Conservation (phyloP, 441 rosid genomes). For the Eruca vesicaria region DNA sequence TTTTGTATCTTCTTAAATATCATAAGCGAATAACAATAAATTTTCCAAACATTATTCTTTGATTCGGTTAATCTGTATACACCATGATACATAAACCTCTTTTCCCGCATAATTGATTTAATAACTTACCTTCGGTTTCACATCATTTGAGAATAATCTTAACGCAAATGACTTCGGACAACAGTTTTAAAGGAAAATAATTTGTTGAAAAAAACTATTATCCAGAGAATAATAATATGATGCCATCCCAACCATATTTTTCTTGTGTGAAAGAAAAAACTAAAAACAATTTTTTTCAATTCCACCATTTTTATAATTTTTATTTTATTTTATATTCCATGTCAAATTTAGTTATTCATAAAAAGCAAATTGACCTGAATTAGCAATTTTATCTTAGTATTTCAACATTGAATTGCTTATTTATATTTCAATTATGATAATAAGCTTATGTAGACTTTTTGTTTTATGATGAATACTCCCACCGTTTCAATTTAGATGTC, state of each 20-base stretch:
- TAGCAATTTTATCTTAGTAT: neutral
- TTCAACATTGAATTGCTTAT: neutral
- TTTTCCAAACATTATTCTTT: conserved; percentile 20
- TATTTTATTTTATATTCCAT: neutral
- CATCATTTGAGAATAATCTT: conserved; percentile 20
- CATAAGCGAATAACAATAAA: conserved; percentile 16
- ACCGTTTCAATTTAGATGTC: too few species aligned
- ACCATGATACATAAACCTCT: conserved; percentile 27
- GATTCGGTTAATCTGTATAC: conserved; percentile 30
- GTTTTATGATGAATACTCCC: neutral
- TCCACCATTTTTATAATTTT: neutral
- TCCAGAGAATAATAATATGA: neutral
- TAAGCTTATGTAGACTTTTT: neutral
- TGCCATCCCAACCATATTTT: neutral
- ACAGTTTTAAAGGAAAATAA: neutral
- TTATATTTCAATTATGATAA: neutral
- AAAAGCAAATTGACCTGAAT: neutral
- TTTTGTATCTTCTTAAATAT: conserved; percentile 13
- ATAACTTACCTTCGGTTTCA: conserved; percentile 21
- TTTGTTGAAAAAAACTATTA: neutral
- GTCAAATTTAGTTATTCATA: neutral
- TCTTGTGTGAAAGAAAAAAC: neutral
- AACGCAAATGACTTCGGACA: conserved; percentile 12
- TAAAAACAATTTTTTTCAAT: neutral
- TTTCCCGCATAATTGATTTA: conserved; percentile 20